Conservation (phyloP, 169 alveolate species). For the Eimeria falciformis region DNA sequence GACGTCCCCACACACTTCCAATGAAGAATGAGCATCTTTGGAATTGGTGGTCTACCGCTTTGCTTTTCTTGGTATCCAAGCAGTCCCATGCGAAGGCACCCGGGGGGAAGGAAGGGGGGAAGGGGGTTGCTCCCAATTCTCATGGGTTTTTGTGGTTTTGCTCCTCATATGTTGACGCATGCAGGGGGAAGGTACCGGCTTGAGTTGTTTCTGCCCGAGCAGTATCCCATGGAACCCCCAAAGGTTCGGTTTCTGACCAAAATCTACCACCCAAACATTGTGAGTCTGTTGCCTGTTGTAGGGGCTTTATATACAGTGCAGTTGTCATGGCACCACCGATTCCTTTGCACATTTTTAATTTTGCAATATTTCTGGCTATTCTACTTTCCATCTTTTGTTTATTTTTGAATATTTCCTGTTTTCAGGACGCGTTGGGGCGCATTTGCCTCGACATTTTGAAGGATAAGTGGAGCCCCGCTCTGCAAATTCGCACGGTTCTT, state of each 20-base stretch:
- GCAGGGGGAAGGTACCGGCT: constrained; percentile 94
- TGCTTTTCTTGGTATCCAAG: not conserved
- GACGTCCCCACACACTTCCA: too few relatives aligned
- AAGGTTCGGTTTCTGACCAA: constrained; percentile 96
- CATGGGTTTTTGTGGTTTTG: too few relatives aligned
- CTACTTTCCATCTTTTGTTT: too few relatives aligned
- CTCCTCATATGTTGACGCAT: not conserved
- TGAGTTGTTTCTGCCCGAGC: constrained; percentile 97
- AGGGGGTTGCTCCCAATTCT: too few relatives aligned
- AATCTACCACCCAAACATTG: constrained; percentile 99
- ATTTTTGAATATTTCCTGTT: not conserved
- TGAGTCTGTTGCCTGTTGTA: too few relatives aligned
- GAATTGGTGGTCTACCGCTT: too few relatives aligned
- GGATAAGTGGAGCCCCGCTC: constrained; percentile 99
- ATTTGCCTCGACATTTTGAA: constrained; percentile 98
- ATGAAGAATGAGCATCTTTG: too few relatives aligned
- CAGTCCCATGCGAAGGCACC: not conserved
- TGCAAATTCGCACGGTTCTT: constrained; percentile 97
- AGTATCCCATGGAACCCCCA: constrained; percentile 99
- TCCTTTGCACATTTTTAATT: too few relatives aligned
- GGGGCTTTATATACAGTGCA: too few relatives aligned
- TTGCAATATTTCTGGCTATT: too few relatives aligned
- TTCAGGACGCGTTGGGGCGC: constrained; percentile 97
- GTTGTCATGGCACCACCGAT: too few relatives aligned
- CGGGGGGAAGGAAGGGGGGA: not conserved